These are phyloP conservation scores for Vinca major DNA, from an alignment of 305 asterid species.

Conservation along the genomic window DNA sequence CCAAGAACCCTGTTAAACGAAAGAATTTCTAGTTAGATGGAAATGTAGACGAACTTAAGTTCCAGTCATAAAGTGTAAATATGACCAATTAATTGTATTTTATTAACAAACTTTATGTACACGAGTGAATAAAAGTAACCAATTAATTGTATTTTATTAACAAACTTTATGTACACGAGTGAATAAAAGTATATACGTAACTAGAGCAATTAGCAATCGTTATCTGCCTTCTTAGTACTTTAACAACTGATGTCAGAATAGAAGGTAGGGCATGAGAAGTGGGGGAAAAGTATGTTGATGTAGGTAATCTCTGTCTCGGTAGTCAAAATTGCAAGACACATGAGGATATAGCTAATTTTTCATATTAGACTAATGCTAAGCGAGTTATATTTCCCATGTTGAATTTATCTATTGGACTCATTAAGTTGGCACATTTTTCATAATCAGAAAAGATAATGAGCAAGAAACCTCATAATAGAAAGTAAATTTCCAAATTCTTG, in stretches of 20 bases:
- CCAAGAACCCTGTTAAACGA: conserved; percentile 35
- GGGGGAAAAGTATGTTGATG: not conserved
- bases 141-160: not conserved
- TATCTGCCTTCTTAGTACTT: not conserved
- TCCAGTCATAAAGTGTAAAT: not conserved
- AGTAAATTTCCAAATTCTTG: too few relatives aligned
- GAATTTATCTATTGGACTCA: not conserved
- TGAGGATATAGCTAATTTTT: too few relatives aligned
- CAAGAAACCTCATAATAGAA: too few relatives aligned
- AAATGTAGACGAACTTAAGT: not conserved
- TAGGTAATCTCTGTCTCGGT: not conserved
- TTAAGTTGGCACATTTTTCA: too few relatives aligned
- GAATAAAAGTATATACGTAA: not conserved
- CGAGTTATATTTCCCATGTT: not conserved
- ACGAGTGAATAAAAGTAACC: too few relatives aligned
- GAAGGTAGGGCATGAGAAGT: not conserved
- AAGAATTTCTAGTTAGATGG: not conserved
- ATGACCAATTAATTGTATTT: not conserved
- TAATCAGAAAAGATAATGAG: too few relatives aligned
- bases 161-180: not conserved
- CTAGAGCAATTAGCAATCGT: too few relatives aligned
- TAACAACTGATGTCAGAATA: not conserved
- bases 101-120: too few relatives aligned
- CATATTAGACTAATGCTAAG: not conserved
- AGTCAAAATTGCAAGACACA: too few relatives aligned